Evolutionary conservation across 179 eudicot genomes (phyloP).

Genomic region (Amaranthus tricolor): DNA sequence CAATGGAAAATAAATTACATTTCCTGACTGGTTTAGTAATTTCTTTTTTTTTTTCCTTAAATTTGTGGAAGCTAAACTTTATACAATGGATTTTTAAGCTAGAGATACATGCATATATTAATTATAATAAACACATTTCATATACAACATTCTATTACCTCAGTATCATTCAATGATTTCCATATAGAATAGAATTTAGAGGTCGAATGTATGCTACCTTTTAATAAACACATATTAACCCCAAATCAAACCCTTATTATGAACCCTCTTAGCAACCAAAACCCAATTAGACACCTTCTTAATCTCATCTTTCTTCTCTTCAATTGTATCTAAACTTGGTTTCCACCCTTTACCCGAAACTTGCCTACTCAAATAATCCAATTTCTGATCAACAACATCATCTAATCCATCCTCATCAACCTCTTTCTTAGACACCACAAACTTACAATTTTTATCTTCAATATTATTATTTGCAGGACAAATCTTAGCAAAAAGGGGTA

Average conservation of each 20-base stretch:
- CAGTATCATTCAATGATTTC: no score
- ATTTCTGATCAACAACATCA: constrained; percentile 21
- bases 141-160: no score
- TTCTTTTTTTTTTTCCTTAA: background rate
- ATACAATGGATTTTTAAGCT: background rate
- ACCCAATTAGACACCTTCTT: constrained; percentile 52
- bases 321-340: constrained; percentile 83
- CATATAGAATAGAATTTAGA: background rate
- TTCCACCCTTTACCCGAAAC: constrained; percentile 72
- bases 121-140: no score
- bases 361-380: constrained; percentile 55
- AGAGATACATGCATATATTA: background rate
- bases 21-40: background rate
- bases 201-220: background rate
- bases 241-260: constrained; percentile 40
- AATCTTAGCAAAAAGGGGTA: constrained; percentile 54
- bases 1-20: background rate
- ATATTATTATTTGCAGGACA: constrained; percentile 28
- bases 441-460: constrained; percentile 16
- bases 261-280: constrained; percentile 33
- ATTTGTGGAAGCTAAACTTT: background rate
- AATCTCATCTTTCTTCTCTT: constrained; percentile 48
- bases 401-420: constrained; percentile 20
- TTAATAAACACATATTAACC: constrained; percentile 17
- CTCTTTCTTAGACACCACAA: constrained; percentile 8